These are phyloP conservation scores for Berkeleyomyces rouxiae DNA, from an alignment of 2,329 filamentous ascomycete species.

Conservation along the genomic window DNA sequence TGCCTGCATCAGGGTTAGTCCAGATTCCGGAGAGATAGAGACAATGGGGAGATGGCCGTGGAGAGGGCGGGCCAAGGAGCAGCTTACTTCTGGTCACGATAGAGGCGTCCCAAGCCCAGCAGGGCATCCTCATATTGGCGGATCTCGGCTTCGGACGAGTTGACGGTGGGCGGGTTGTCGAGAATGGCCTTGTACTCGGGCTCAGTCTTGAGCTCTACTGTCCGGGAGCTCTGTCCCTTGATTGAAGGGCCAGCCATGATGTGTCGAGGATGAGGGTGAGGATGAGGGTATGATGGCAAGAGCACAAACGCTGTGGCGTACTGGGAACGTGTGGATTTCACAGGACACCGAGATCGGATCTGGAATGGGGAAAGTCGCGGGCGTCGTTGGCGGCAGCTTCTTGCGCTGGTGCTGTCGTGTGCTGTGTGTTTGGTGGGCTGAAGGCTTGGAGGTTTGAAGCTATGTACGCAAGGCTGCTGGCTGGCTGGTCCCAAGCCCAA, in stretches of 20 bases:
- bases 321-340: neutral
- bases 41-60: neutral
- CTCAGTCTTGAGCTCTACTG: slow-evolving; percentile 47
- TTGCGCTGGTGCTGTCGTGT: neutral
- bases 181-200: slow-evolving; percentile 79
- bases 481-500: slow-evolving; percentile 9
- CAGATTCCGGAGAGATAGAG: neutral
- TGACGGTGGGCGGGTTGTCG: slow-evolving; percentile 66
- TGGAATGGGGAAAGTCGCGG: neutral
- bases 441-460: neutral
- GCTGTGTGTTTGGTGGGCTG: slow-evolving; percentile 7
- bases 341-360: neutral
- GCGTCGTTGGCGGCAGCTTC: neutral
- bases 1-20: slow-evolving; percentile 35
- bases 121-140: slow-evolving; percentile 84
- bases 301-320: neutral
- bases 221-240: slow-evolving; percentile 9
- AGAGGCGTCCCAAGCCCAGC: slow-evolving; percentile 78
- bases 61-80: neutral
- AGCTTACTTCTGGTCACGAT: slow-evolving; percentile 62
- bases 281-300: neutral
- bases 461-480: slow-evolving; percentile 12
- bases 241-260: slow-evolving; percentile 62
- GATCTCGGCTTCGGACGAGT: slow-evolving; percentile 58
- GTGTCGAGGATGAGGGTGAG: slow-evolving; percentile 27